These are phyloP conservation scores for Meyerozyma athensensis DNA, from an alignment of 1,139 yeast species.

Conservation along the genomic window DNA sequence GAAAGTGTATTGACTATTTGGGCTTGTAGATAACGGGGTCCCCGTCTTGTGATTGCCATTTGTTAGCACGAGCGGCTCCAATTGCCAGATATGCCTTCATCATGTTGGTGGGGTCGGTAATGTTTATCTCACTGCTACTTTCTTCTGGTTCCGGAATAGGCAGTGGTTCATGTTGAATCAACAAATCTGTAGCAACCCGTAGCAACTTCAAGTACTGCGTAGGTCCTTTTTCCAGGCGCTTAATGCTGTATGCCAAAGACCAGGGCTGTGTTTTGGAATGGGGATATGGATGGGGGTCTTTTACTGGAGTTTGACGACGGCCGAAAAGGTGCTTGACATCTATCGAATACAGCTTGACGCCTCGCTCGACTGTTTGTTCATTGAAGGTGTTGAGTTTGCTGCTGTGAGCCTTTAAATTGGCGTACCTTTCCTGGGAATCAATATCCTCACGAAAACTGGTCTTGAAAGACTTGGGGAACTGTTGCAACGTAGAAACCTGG, in stretches of 20 bases:
- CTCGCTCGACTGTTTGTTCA: slow-evolving; percentile 7
- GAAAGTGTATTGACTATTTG: slow-evolving; percentile 5
- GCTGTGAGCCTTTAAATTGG: slow-evolving; percentile 17
- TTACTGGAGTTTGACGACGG: slow-evolving; percentile 4
- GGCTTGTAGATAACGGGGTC: slow-evolving; percentile 19
- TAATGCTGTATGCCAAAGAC: slow-evolving; percentile 9
- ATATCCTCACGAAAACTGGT: slow-evolving; percentile 22
- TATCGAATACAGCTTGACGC: slow-evolving; percentile 10
- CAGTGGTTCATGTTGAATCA: background rate
- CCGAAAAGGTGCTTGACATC: slow-evolving; percentile 13
- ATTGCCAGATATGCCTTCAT: slow-evolving; percentile 24
- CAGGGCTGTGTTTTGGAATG: slow-evolving; percentile 10
- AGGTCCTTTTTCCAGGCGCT: slow-evolving; percentile 6
- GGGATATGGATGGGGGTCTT: slow-evolving; percentile 12
- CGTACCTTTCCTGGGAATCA: slow-evolving; percentile 15
- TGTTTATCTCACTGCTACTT: slow-evolving; percentile 5
- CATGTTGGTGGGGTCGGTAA: slow-evolving; percentile 6
- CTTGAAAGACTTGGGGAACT: slow-evolving; percentile 19
- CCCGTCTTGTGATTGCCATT: slow-evolving; percentile 23
- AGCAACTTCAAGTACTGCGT: background rate
- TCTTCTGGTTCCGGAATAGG: background rate
- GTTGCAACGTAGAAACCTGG: slow-evolving; percentile 23
- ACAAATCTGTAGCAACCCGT: background rate
- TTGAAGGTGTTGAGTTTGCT: slow-evolving; percentile 17
- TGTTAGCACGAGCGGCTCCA: slow-evolving; percentile 23